These are phyloP conservation scores for Musa troglodytarum DNA, from an alignment of 176 grass and related monocot species.

Conservation along the genomic window DNA sequence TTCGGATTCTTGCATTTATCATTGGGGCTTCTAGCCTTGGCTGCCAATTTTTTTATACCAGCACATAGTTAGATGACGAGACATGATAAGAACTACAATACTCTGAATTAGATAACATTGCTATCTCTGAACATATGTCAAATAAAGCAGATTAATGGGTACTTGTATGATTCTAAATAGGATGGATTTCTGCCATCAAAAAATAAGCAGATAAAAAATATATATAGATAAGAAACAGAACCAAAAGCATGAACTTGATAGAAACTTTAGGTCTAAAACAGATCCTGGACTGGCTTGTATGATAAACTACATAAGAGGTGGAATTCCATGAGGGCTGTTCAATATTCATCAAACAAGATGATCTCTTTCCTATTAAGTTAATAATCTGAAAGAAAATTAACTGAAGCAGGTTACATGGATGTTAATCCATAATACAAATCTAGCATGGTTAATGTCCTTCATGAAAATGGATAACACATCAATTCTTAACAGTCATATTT, in stretches of 20 bases:
- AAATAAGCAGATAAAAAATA: neutral
- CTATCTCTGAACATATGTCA: too few species aligned
- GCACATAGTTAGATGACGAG: neutral
- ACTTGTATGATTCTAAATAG: too few species aligned
- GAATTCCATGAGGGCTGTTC: too few species aligned
- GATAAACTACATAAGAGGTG: too few species aligned
- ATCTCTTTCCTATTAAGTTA: neutral
- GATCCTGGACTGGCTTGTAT: too few species aligned
- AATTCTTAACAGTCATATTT: too few species aligned
- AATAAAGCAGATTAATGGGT: neutral
- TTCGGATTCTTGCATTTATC: slow-evolving; percentile 88
- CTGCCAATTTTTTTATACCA: slow-evolving; percentile 31
- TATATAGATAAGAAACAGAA: neutral
- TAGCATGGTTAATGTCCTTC: too few species aligned
- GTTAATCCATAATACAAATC: too few species aligned
- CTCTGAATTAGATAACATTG: neutral
- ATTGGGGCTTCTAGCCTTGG: slow-evolving; percentile 94
- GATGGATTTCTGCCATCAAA: neutral
- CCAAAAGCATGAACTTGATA: neutral
- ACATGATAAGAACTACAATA: neutral
- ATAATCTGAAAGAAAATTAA: neutral
- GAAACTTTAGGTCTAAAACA: neutral
- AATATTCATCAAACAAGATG: neutral
- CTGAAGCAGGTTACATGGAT: too few species aligned
- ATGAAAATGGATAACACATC: too few species aligned